Evolutionary conservation across 345 rosid species (phyloP).

Genomic region (thale cress (Arabidopsis thaliana)): TAIR10.1 NC_003074.8:9578501-9579000

Average conservation of each 20-base stretch:
- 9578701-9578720: conserved; percentile 54
- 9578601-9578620: conserved; percentile 64
- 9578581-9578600: conserved; percentile 59
- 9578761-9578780: conserved; percentile 28
- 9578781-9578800: conserved; percentile 47
- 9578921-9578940: conserved; percentile 44
- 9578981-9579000: conserved; percentile 21
- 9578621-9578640: conserved; percentile 56
- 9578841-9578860: conserved; percentile 38
- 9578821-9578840: conserved; percentile 44
- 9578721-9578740: conserved; percentile 44
- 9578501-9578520: conserved; percentile 54
- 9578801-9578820: conserved; percentile 43
- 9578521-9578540: conserved; percentile 58
- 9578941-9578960: conserved; percentile 44
- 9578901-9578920: conserved; percentile 42
- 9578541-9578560: conserved; percentile 53
- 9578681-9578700: conserved; percentile 48
- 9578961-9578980: conserved; percentile 44
- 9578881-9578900: conserved; percentile 16
- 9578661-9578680: no score
- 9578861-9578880: conserved; percentile 38
- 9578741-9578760: conserved; percentile 47
- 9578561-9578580: conserved; percentile 50
- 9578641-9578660: conserved; percentile 5